These are phyloP conservation scores for Samsoniella hepiali DNA, from an alignment of 2,329 filamentous ascomycete species.

Conservation along the genomic window DNA sequence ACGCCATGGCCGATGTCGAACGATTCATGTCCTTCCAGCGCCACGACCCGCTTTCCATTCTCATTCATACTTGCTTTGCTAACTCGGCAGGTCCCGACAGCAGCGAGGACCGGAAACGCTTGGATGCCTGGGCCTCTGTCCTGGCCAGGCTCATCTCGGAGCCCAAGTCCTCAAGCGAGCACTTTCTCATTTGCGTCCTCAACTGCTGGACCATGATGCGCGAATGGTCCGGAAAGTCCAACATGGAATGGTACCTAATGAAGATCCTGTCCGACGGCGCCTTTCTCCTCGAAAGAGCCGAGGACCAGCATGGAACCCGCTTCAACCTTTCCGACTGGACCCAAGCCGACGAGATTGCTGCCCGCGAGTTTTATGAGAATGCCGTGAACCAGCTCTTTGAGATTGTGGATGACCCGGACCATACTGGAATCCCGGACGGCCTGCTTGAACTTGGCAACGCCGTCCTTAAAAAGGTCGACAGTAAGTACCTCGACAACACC, in stretches of 20 bases:
- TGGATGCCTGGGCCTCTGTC: conserved; percentile 83
- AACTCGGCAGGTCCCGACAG: conserved; percentile 80
- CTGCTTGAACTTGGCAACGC: conserved; percentile 81
- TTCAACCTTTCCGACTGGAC: conserved; percentile 71
- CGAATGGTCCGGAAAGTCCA: conserved; percentile 84
- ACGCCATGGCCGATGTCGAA: conserved; percentile 58
- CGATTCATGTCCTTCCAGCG: conserved; percentile 84
- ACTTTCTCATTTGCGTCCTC: conserved; percentile 78
- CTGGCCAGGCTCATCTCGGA: conserved; percentile 80
- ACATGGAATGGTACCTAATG: conserved; percentile 93
- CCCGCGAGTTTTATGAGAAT: conserved; percentile 83
- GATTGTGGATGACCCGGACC: conserved; percentile 78
- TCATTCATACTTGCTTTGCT: conserved; percentile 87
- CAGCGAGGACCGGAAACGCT: conserved; percentile 73
- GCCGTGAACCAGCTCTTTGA: conserved; percentile 80
- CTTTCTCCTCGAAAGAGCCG: conserved; percentile 82
- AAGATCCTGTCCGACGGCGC: conserved; percentile 89
- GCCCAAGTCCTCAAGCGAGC: conserved; percentile 71
- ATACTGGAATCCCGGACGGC: conserved; percentile 80
- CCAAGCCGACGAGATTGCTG: conserved; percentile 74
- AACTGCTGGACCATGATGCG: conserved; percentile 84
- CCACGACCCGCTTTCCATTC: conserved; percentile 77
- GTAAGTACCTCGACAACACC: conserved; percentile 68
- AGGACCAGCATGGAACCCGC: conserved; percentile 70
- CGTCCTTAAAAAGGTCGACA: conserved; percentile 73